phyloP scores from a whole-genome alignment of 2,329 filamentous ascomycete genomes.

The Amylocarpus encephaloides region DNA sequence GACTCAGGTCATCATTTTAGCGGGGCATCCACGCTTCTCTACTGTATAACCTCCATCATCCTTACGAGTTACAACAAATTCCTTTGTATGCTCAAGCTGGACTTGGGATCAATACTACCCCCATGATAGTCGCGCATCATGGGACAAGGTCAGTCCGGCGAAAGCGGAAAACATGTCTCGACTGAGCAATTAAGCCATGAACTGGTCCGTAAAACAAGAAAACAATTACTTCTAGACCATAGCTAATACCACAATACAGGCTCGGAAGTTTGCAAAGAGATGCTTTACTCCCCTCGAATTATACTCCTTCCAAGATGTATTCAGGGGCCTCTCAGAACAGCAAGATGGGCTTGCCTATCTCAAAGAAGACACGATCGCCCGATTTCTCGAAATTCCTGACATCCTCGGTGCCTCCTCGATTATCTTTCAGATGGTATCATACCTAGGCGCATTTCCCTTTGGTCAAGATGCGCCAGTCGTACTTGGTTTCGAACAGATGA shows the following conservation, averaged over 20 bases:
- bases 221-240: neutral
- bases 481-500: conserved; percentile 60
- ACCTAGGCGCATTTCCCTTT: conserved; percentile 68
- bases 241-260: conserved; percentile 35
- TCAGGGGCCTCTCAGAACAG: conserved; percentile 60
- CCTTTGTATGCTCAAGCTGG: conserved; percentile 10
- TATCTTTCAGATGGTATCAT: conserved; percentile 65
- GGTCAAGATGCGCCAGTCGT: conserved; percentile 63
- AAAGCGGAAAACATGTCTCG: conserved; percentile 20
- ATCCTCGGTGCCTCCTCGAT: conserved; percentile 60
- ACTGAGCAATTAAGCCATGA: conserved; percentile 30
- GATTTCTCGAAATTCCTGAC: conserved; percentile 69
- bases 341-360: conserved; percentile 58
- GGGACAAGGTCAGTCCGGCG: conserved; percentile 32
- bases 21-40: neutral
- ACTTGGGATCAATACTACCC: conserved; percentile 10
- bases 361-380: conserved; percentile 62
- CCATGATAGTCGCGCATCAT: conserved; percentile 18
- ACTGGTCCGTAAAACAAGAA: conserved; percentile 21
- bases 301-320: conserved; percentile 68
- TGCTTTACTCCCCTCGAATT: conserved; percentile 67
- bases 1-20: neutral
- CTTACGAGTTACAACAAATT: neutral
- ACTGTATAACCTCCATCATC: neutral
- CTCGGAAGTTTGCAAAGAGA: conserved; percentile 58